Conservation (phyloP, 2,329 filamentous ascomycete genomes). For the Knoxdaviesia capensis region DNA sequence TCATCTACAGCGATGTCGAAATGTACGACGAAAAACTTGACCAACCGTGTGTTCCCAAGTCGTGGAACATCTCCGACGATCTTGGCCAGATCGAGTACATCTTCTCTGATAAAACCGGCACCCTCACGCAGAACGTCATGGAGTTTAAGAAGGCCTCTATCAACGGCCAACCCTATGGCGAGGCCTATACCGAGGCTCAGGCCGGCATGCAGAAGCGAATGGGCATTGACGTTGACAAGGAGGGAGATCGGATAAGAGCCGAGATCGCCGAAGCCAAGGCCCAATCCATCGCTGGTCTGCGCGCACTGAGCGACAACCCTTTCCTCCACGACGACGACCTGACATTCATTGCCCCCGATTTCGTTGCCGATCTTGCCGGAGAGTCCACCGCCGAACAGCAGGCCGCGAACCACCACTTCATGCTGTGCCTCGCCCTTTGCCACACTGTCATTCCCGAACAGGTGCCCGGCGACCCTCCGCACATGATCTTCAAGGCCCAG, state of each 20-base stretch:
- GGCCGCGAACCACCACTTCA: constrained; percentile 67
- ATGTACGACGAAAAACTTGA: constrained; percentile 97
- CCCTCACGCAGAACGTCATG: constrained; percentile 96
- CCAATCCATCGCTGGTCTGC: constrained; percentile 51
- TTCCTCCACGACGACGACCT: constrained; percentile 79
- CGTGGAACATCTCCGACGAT: constrained; percentile 98
- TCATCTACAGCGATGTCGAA: constrained; percentile 87
- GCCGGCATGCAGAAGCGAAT: constrained; percentile 87
- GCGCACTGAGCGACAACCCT: constrained; percentile 68
- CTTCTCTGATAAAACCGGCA: constrained; percentile 96
- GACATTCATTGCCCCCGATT: constrained; percentile 84
- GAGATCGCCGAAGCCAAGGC: constrained; percentile 65
- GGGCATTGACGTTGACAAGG: constrained; percentile 70
- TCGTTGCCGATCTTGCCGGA: constrained; percentile 63
- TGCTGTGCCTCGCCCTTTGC: constrained; percentile 87
- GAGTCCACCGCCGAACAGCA: constrained; percentile 59
- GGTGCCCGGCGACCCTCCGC: constrained; percentile 72
- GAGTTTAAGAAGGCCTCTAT: constrained; percentile 98
- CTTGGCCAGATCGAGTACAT: constrained; percentile 98
- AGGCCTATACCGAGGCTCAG: constrained; percentile 93
- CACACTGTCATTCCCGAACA: constrained; percentile 90
- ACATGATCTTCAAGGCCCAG: constrained; percentile 89
- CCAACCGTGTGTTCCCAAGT: constrained; percentile 89
- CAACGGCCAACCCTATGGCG: constrained; percentile 89
- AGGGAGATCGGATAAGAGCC: constrained; percentile 47